Base-by-base conservation (phyloP, 148 eudicot species). In the Camellia sinensis region DNA sequence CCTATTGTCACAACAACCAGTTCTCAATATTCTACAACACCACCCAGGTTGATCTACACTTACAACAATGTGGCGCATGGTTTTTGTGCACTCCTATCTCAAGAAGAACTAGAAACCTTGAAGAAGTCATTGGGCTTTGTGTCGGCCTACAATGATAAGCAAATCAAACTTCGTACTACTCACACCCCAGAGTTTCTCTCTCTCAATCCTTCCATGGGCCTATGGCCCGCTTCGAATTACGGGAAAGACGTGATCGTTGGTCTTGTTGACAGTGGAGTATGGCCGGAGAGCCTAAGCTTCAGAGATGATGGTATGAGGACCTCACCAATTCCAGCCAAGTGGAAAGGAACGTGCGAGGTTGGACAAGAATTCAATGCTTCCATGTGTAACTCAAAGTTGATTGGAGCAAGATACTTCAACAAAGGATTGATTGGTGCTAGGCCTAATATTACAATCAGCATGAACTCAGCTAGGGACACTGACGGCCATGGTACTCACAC, bases 251-350 rank as follows among this genome's bases (percentile, higher is more conserved):
- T 91, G 40, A 85, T 91, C 2, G 66, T 91, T 13, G 94, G 92
- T 6, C 88, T 92, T 65, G 75, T 90, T 2, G 93, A 92, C 85
- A 80, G 87, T 3, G 93, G 95, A 4, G 84, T 90, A 0, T 90
- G 93, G 93, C 95, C 95, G 1, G 95, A 92, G 83, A 88, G 89
- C 29, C 65, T 4, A 61, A 92, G 93, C 83, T 92, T 83, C 71
- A 75, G 67, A 0, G 95, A 92, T 15, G 71, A 83, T 40, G 89
- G 93, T 12, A 77, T 29, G 29, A 29, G 29, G 29, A 29, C 90
- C 89, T 73, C 82, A 9, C 74, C 80, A 8, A 48, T 80, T 44
- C 85, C 90, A 13, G 37, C 87, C 0, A 90, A 45, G 61, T 92
- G 92, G 93, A 90, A 87, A 52, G 95, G 95, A 63, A 64, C 64